phyloP scores from a whole-genome alignment of 2,329 filamentous ascomycete genomes.

The Aureobasidium sp. region DNA sequence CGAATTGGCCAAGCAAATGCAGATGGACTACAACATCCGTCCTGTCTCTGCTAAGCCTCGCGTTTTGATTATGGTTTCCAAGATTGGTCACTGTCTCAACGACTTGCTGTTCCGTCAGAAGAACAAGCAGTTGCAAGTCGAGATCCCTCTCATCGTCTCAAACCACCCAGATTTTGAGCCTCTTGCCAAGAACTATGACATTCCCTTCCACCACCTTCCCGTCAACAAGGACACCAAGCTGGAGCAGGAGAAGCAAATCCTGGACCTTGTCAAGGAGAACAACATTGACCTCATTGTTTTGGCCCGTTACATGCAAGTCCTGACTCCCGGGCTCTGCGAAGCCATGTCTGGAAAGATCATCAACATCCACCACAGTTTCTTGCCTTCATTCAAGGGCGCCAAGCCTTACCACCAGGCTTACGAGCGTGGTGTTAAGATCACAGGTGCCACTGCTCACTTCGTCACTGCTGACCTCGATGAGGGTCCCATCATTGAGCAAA shows the following conservation, averaged over 20 bases:
- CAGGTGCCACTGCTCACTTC: constrained; percentile 78
- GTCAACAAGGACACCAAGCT: constrained; percentile 72
- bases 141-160: constrained; percentile 70
- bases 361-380: constrained; percentile 85
- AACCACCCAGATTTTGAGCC: constrained; percentile 70
- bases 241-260: constrained; percentile 63
- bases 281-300: constrained; percentile 72
- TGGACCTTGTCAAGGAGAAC: constrained; percentile 62
- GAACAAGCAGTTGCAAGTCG: constrained; percentile 65
- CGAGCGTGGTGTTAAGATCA: constrained; percentile 81
- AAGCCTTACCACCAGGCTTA: constrained; percentile 86
- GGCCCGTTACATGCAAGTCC: constrained; percentile 82
- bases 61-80: constrained; percentile 82
- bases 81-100: constrained; percentile 80
- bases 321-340: constrained; percentile 64
- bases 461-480: constrained; percentile 80
- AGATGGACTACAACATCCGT: constrained; percentile 65
- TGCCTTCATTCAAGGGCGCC: constrained; percentile 81
- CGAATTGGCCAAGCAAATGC: constrained; percentile 54
- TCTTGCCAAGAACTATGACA: constrained; percentile 64
- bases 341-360: constrained; percentile 82
- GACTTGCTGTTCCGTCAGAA: constrained; percentile 74
- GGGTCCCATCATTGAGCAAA: constrained; percentile 82
- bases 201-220: constrained; percentile 74
- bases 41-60: constrained; percentile 62